Evolutionary conservation across 139 green algal species (phyloP).

Genomic region (Astrephomene gubernaculifera): DNA sequence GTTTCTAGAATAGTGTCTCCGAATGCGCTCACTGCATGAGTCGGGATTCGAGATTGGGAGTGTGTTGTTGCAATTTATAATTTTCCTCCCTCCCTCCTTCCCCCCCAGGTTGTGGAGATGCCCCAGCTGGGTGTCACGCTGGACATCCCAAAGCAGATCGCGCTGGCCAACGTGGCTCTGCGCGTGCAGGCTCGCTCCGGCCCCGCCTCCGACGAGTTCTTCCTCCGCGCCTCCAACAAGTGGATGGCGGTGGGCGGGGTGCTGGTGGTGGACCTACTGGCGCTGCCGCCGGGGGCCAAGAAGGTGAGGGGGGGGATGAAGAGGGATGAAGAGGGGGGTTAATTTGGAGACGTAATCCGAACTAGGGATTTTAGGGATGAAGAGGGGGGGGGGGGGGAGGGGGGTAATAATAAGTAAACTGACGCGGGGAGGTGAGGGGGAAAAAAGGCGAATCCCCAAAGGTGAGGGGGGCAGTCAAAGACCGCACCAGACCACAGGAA

Average conservation of each 20-base stretch:
- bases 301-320: constrained; percentile 25
- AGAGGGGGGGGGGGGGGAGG: not conserved
- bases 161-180: constrained; percentile 66
- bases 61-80: no score
- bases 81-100: not conserved
- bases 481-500: no score
- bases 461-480: no score
- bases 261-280: constrained; percentile 63
- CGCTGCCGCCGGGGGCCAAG: constrained; percentile 60
- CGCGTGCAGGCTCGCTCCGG: constrained; percentile 54
- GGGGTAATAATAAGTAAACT: not conserved
- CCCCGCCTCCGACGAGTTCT: constrained; percentile 58
- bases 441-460: no score
- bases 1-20: no score
- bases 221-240: constrained; percentile 54
- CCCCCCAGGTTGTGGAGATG: constrained; percentile 50
- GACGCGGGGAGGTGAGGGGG: no score
- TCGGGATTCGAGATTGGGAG: no score
- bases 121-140: constrained; percentile 54
- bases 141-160: constrained; percentile 71
- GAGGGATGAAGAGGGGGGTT: no score
- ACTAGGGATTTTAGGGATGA: no score
- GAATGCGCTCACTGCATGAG: no score
- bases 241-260: constrained; percentile 68
- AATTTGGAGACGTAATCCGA: no score